These are phyloP conservation scores for Boechera stricta DNA, from an alignment of 345 rosid species.

Conservation along the genomic window DNA sequence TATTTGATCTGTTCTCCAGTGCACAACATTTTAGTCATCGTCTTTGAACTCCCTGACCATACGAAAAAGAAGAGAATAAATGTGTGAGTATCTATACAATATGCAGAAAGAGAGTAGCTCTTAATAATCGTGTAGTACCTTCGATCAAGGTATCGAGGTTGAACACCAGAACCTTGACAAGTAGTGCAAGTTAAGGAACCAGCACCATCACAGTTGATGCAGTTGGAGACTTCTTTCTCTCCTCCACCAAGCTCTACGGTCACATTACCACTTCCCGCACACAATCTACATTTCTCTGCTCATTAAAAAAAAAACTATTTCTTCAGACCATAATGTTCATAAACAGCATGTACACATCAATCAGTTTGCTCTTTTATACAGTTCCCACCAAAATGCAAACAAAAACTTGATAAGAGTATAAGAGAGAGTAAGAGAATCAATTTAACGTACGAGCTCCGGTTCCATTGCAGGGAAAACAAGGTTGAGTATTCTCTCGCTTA, in stretches of 20 bases:
- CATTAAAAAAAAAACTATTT: slow-evolving; percentile 23
- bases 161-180: slow-evolving; percentile 94
- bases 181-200: slow-evolving; percentile 96
- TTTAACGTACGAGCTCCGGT: slow-evolving; percentile 83
- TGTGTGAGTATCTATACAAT: slow-evolving; percentile 4
- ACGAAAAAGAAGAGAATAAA: not conserved
- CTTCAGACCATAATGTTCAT: slow-evolving; percentile 6
- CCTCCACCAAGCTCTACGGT: slow-evolving; percentile 76
- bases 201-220: slow-evolving; percentile 81
- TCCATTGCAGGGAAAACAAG: slow-evolving; percentile 94
- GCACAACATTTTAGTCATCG: slow-evolving; percentile 55
- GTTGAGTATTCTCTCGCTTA: slow-evolving; percentile 85
- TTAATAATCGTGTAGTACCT: slow-evolving; percentile 56
- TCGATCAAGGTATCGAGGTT: slow-evolving; percentile 98
- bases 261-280: slow-evolving; percentile 75
- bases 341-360: not conserved
- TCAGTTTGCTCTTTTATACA: not conserved
- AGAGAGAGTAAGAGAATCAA: not conserved
- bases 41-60: slow-evolving; percentile 66
- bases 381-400: not conserved
- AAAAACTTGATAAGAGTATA: not conserved
- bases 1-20: slow-evolving; percentile 4
- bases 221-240: slow-evolving; percentile 75
- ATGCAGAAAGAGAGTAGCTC: not conserved
- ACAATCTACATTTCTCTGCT: slow-evolving; percentile 86